Base-by-base conservation (phyloP, 2,329 filamentous ascomycete genomes). In the Raffaelea albimanens region DNA sequence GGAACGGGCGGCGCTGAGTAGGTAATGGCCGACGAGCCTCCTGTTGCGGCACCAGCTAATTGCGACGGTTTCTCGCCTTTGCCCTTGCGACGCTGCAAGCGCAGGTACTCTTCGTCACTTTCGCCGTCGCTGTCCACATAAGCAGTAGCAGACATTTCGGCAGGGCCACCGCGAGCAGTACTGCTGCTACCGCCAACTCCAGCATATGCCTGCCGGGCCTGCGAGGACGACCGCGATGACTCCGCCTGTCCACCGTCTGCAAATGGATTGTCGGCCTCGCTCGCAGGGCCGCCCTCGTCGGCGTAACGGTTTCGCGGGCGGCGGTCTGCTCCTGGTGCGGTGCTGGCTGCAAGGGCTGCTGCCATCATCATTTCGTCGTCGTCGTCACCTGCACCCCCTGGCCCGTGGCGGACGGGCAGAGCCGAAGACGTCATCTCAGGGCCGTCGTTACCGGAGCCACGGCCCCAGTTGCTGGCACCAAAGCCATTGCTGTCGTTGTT, bases 331-430 rank as follows among this genome's bases (percentile, higher is more conserved):
- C 50, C 48, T 0, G 48, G 44, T 0, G 53, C 53, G 11, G 47
- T 49, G 45, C 53, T 55, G 5, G 53, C 53, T 3, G 53, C 53
- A 16, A 55, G 50, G 8, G 53, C 53, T 1, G 52, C 51, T 0
- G 53, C 52, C 31, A 51, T 50, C 50, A 55, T 49, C 50, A 55
- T 49, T 10, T 52, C 45, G 19, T 49, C 50, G 22, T 53, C 50
- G 13, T 47, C 40, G 36, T 48, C n/a, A n/a, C n/a, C n/a, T n/a
- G n/a, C 48, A 34, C 16, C 16, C 31, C 34, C 14, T 38, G 34
- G 34, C 8, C 25, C 25, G 25, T 7, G 25, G 18, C 41, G 14
- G 25, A 10, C 4, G 25, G 22, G n/a, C 13, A n/a, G 18, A 13
- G n/a, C 25, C 42, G 25, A 9, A 11, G 29, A 19, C 10, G 16